Evolutionary conservation across 2,329 filamentous ascomycete species (phyloP).

Genomic region (Thermothelomyces thermophilus): DNA sequence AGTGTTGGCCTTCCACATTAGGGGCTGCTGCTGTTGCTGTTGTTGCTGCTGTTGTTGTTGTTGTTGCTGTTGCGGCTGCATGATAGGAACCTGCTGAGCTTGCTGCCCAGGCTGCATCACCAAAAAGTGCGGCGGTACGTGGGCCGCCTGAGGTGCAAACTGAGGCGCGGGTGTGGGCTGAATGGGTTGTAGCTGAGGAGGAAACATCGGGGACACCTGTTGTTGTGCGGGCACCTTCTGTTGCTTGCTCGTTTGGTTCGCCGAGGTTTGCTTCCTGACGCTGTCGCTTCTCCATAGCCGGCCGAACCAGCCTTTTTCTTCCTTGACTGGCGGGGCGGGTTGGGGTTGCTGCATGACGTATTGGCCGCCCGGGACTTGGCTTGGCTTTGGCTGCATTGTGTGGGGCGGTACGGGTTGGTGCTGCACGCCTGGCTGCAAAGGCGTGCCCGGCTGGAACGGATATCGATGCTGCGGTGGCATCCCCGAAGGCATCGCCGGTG

Average conservation of each 20-base stretch:
- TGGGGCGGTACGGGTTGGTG: background rate
- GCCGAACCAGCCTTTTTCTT: constrained; percentile 18
- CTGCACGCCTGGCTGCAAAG: background rate
- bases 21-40: background rate
- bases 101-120: constrained; percentile 9
- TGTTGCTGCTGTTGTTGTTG: background rate
- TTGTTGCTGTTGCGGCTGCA: background rate
- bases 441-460: background rate
- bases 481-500: background rate
- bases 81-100: background rate
- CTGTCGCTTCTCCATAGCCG: constrained; percentile 13
- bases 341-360: constrained; percentile 4
- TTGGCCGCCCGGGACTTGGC: background rate
- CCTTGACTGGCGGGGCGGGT: constrained; percentile 2
- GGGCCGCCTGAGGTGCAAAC: background rate
- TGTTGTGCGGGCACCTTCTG: constrained; percentile 7
- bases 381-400: constrained; percentile 8
- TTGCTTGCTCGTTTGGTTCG: constrained; percentile 1
- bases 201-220: background rate
- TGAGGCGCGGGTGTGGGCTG: background rate
- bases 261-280: constrained; percentile 3
- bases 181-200: background rate
- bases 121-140: constrained; percentile 3
- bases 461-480: background rate
- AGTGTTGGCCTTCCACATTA: background rate